A percentile compares a stretch with the other conserved stretches of the same genome.
These are phyloP conservation scores for Hamigera avellanea DNA, from an alignment of 495 filamentous ascomycete genomes.

Conservation along the genomic window DNA sequence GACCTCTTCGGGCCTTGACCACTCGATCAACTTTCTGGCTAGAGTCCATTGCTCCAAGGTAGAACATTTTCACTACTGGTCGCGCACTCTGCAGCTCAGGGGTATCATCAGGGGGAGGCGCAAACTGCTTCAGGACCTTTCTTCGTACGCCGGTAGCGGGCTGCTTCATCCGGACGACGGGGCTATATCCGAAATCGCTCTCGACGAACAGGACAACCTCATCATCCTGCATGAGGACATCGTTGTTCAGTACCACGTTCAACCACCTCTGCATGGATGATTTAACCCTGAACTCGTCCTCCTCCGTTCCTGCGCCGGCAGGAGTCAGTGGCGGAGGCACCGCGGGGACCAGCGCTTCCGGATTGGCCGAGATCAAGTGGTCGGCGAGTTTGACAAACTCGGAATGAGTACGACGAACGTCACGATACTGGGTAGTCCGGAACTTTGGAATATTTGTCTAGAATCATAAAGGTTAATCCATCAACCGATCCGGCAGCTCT, in stretches of 20 bases:
- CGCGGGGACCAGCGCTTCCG: conserved; percentile 94
- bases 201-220: conserved; percentile 97
- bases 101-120: conserved; percentile 93
- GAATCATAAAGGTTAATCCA: neutral
- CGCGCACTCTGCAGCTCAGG: conserved; percentile 84
- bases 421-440: conserved; percentile 93
- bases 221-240: conserved; percentile 86
- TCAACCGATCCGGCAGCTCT: neutral
- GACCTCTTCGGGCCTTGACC: conserved; percentile 87
- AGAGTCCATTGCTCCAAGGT: conserved; percentile 87
- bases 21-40: conserved; percentile 91
- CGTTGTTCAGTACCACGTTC: conserved; percentile 82
- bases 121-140: conserved; percentile 96
- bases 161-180: conserved; percentile 89
- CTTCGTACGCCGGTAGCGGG: conserved; percentile 91
- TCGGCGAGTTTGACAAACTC: conserved; percentile 93
- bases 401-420: conserved; percentile 86
- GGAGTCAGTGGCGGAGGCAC: conserved; percentile 85
- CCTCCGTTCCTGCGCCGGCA: conserved; percentile 91
- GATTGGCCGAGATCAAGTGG: conserved; percentile 89
- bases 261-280: conserved; percentile 87
- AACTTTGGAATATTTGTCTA: conserved; percentile 95
- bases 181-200: conserved; percentile 96
- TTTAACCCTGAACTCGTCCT: conserved; percentile 87
- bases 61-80: conserved; percentile 90